Base-by-base conservation (phyloP, 73 alveolate genomes). In the Breviolum minutum region DNA sequence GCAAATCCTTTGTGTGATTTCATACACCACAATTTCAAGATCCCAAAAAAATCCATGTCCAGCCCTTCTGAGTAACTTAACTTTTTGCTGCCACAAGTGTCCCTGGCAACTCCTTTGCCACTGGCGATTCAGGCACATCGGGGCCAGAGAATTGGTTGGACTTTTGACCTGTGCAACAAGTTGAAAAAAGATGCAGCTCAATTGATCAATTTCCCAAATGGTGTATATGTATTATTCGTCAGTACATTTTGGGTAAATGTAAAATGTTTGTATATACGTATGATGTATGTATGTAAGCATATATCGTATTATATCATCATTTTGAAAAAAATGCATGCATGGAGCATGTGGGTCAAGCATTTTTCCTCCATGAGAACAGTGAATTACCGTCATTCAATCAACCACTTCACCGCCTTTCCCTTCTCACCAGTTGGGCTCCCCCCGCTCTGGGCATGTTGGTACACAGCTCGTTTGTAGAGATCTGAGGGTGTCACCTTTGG, bases 81-180 rank as follows among this genome's bases (percentile, higher is more conserved):
- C 3, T 3, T 40, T 40, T 8, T 30, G 81, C 26, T 20, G 81
- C 81, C 19, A 7, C 87, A 14, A 54, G 96, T 11, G 48, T 32
- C 96, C 96, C 96, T 60, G 96, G 96, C 85, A 90, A 19, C 1
- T 69, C 77, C 96, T 71, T 87, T 8, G 87, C 26, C 61, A 71
- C 63, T 9, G 96, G 96, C 76, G 85, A 40, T 13, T 80, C 87
- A 10, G 96, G 96, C 66, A 60, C 96, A n/a, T 90, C 96, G n/a
- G 74, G 22, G 74, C 63, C 63, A 62, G 76, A 7, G 19, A 71
- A 29, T 71, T 88, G 70, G 85, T 90, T 71, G 48, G 87, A 90
- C 40, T 8, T 32, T 5, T 32, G 87, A 80, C 87, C 87, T 88
- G 7, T 27, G 85, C 73, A 14, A 5, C 26, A 27, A 29, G 77